Base-by-base conservation (phyloP, 129 eudicot genomes). In the Flaveria robusta region DNA sequence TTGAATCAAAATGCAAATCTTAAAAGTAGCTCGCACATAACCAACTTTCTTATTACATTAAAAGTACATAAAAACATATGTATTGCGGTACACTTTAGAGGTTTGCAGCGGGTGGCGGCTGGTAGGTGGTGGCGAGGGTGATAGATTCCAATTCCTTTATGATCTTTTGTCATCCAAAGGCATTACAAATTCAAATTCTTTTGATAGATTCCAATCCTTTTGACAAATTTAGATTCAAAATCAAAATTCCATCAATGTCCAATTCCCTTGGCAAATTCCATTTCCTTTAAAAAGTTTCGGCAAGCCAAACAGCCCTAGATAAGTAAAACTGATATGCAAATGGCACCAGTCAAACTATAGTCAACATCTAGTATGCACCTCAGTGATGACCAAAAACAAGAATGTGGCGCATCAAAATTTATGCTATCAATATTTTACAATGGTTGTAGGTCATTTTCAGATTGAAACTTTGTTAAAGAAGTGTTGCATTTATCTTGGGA, bases 1-100 rank as follows among this genome's bases (percentile, higher is more conserved):
- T 64, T 62, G 8, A 45, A 47, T 64, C 29, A 76, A 66, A 24
- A 8, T 66, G 73, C 54, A 76, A 20, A 66, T 50, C 42, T 66
- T 34, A 66, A 31, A 16, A 8, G 50, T 26, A 64, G 51, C 47
- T 50, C 23, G 64, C 24, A 49, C 16, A 66, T 37, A 66, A 66
- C 18, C 71, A n/a, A 34, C 46, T 4, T 62, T 26, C 9, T 11
- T 24, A 62, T 62, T 12, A 10, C 23, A 59, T 22, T 23, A 0
- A 39, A 27, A 29, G 9, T 27, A 27, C 46, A 34, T 7, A 4
- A 64, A 34, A 63, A 64, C 6, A 64, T 15, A 27, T 15, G 20
- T 26, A 15, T 27, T 7, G 10, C 16, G 22, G 22, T 63, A 13
- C 42, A 62, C 68, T 29, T 6, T 29, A 6, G 19, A 62, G 22